Evolutionary conservation across 768 basidiomycete species (phyloP), one percentile per base, ranked within the genome.

Genomic region (Naganishia vaughanmartiniae): DNA sequence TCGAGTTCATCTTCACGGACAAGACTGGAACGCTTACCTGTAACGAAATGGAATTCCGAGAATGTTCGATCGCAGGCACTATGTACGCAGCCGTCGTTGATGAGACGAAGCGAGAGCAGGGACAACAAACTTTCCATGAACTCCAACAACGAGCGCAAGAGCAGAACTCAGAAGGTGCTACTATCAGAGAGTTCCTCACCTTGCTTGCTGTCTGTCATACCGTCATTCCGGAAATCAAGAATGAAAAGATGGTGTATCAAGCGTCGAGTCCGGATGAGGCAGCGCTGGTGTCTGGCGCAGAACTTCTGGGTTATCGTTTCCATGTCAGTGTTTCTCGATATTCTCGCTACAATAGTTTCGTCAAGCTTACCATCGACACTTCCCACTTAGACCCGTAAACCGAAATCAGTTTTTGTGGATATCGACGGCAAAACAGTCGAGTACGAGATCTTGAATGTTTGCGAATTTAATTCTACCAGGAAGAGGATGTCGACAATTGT

Each of bases 201-300:
- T 84, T 97, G 26, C 84, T 98, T 60, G 90, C 95, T 1, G 93
- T 98, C 39, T 99, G 96, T 74, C 96, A 99, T 78, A 98, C 96
- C 0, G 96, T 99, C 74, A 98, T 98, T 76, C 96, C 96, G 1
- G 96, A 98, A 82, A 82, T 89, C 66, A 87, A 91, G 70, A 84
- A 84, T 33, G 93, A 87, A n/a, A 95, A 93, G 84, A 90, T 91
- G 73, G 84, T 89, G 12, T 99, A 89, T 77, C 96, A 99, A 80
- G 96, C 96, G 1, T 94, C 92, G 73, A 95, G 93, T 83, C 96
- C 96, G 0, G 96, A 98, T 77, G 95, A 99, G 81, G 96, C 93
- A 0, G 96, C 96, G 1, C 83, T 99, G 51, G 96, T 99, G 0
- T 87, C 90, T 0, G 96, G 96, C 6, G 96, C 96, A 0, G 93